Evolutionary conservation across 805 yeast genomes (phyloP), one percentile per base, ranked within the genome.

Genomic region (Saccharomycopsis babjevae): DNA sequence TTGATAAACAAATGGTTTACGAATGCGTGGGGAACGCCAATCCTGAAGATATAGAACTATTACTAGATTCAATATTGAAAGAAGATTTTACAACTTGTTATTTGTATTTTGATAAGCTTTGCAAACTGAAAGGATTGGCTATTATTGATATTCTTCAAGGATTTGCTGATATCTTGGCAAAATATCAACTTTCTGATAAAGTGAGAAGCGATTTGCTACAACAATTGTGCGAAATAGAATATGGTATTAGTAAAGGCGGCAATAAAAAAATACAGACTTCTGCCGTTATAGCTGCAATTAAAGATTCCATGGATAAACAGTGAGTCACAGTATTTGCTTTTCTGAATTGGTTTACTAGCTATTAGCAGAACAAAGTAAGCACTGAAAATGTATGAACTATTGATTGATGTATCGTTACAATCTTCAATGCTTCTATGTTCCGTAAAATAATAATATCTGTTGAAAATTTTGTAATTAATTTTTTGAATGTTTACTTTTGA

Each of bases 21-120:
- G 97, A 92, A 65, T 92, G 97, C 71, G 86, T 94, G 38, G 99
- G 99, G 1, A 92, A 96, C 0, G 98, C 99, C 2, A 88, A 88
- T 65, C 98, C 98, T 1, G 80, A 78, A 46, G 97, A 92, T 66
- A 79, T 94, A 28, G 88, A 88, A 67, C 76, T 83, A 0, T 84
- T 91, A 5, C 74, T 94, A 62, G 86, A 86, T 64, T 81, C 96
- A 5, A 83, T 93, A 30, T 74, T 94, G 70, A 84, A 83, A 66
- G 96, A 91, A 64, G 96, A 91, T 68, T 94, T 97, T 96, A 79
- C 88, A 11, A 83, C 91, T 10, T 82, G 96, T 0, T 81, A 81
- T 66, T 73, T 79, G 38, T 86, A 94, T 1, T 74, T 94, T 67
- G 79, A 77, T n/a, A 79, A 77, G 61, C 77, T 87, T 65, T 86